Base-by-base conservation (phyloP, 345 rosid species). In the Laguncularia racemosa region DNA sequence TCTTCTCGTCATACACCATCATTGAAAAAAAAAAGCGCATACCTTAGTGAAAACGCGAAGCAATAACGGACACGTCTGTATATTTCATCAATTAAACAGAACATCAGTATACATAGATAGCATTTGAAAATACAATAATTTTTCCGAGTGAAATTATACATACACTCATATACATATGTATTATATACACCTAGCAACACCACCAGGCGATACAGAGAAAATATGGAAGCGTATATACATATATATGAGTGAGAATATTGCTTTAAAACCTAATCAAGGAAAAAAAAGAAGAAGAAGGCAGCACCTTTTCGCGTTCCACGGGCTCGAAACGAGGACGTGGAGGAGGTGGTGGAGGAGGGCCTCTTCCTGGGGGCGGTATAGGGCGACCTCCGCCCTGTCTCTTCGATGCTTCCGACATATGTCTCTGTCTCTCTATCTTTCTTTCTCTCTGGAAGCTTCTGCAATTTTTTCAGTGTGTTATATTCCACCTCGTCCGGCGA, bases 41-140 rank as follows among this genome's bases (percentile, higher is more conserved):
- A 92, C 98, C 96, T 92, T 84, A 13, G 96, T 89, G 76, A 92
- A 89, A 62, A 92, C 96, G 46, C 96, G 91, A 74, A 86, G 95
- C 86, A 89, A 75, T 19, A 92, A 38, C 4, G 98, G 93, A 72
- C 98, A 89, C n/a, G 91, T 86, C 96, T 92, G 95, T 59, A 20
- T 49, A 17, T 56, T 64, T 16, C 18, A 46, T 7, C 48, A 20
- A 55, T 1, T 44, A 48, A 58, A 12, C 14, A 26, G 15, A 18
- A 48, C 14, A 44, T 23, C 38, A 28, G 52, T 48, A 49, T 38
- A 12, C 44, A 59, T 7, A 14, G 17, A 48, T 20, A 50, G 17
- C 40, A 33, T 6, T 33, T 6, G 9, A 33, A 5, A 33, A 33
- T 33, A 33, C 40, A 33, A 33, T 26, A 26, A 26, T 26, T 26